Evolutionary conservation across 1,284 basidiomycete genomes (phyloP), one percentile per base, ranked within the genome.

Genomic region (Microstroma glucosiphilum): DNA sequence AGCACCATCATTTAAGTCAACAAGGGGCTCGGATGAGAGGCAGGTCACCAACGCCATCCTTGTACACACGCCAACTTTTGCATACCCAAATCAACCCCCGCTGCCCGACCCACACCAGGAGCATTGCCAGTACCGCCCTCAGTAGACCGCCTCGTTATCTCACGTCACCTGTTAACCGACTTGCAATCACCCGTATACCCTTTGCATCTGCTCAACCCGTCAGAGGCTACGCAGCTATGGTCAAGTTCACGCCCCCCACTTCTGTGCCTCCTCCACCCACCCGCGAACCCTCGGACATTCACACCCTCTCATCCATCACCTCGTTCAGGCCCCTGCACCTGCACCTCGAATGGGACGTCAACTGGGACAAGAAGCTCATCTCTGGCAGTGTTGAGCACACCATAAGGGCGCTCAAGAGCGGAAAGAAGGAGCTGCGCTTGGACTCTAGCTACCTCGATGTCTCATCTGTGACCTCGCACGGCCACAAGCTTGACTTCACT

Each of bases 371-470:
- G 9, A 82, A 87, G 72, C 81, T 84, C 62, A 85, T 97, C 69
- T 80, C 81, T n/a, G 93, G 93, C 1, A 84, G 83, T 26, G 91
- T 85, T 17, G 85, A 83, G 0, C 89, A 92, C 79, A 83, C 82
- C 23, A 79, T 96, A 55, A 78, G 81, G 42, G 84, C 87, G 30
- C 82, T 84, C 59, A 81, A 84, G 66, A 83, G 86, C 64, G 83
- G 81, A n/a, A 85, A 90, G 17, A 79, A 83, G 23, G 82, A 88
- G 77, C 85, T 89, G 48, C 82, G 89, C 83, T 85, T 96, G 61
- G 93, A 96, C 80, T 88, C 90, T 0, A 84, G 83, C 40, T 88
- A 87, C 74, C 83, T 97, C 56, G 83, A 86, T 59, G 84, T 97
- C 60, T 78, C 81, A 42, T 75, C 78, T n/a, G 86, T 86, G 12